Percentiles rank a stretch among this genome's conserved stretches.
Conservation (phyloP, 306 rosid genomes). For the Cucurbita maxima region DNA sequence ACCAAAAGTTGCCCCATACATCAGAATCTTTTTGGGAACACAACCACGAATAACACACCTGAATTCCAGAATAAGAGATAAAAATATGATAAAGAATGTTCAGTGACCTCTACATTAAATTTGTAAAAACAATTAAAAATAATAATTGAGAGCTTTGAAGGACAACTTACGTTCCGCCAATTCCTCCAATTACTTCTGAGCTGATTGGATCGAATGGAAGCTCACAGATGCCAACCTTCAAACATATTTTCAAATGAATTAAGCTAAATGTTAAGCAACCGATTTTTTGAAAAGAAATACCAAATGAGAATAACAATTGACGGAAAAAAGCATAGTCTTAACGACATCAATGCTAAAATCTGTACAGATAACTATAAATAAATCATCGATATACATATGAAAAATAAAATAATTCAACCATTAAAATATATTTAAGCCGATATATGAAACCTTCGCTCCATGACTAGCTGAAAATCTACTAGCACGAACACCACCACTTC, state of each 20-base stretch:
- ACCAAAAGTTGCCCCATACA: conserved; percentile 76
- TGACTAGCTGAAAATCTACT: conserved; percentile 62
- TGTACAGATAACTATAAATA: neutral
- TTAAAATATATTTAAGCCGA: neutral
- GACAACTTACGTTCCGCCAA: conserved; percentile 92
- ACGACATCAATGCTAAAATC: neutral
- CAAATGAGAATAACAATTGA: neutral
- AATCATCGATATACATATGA: neutral
- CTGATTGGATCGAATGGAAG: conserved; percentile 87
- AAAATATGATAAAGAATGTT: conserved; percentile 10
- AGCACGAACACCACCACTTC: conserved; percentile 98
- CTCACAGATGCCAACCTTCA: conserved; percentile 82
- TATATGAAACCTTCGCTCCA: conserved; percentile 66
- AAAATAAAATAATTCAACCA: neutral
- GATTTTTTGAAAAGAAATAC: neutral
- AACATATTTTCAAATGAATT: conserved; percentile 13
- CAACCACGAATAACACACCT: conserved; percentile 98
- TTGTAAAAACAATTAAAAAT: neutral
- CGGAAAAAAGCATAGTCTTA: neutral
- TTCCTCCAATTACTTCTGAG: conserved; percentile 79
- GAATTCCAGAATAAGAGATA: conserved; percentile 16
- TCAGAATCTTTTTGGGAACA: conserved; percentile 97
- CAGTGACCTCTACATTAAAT: neutral
- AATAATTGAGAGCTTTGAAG: neutral
- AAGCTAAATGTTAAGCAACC: neutral